phyloP scores from a whole-genome alignment of 2,329 filamentous ascomycete genomes.

The Curvularia hawaiiensis region DNA sequence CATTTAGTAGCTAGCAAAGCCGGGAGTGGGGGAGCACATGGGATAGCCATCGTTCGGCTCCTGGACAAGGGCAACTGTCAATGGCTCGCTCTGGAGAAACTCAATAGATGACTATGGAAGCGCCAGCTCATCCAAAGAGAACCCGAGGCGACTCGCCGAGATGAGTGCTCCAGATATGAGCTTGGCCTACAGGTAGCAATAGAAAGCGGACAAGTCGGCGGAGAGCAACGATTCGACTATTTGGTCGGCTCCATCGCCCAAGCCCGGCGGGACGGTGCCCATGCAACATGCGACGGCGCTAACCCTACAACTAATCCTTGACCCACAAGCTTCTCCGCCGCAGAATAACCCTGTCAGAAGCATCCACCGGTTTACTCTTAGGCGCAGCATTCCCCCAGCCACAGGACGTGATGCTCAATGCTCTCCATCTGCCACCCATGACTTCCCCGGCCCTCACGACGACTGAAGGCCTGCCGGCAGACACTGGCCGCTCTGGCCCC shows the following conservation, averaged over 20 bases:
- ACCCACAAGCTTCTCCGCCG: conserved; percentile 36
- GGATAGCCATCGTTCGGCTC: not conserved
- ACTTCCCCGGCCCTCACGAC: conserved; percentile 42
- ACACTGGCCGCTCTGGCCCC: conserved; percentile 32
- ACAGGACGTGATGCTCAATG: conserved; percentile 27
- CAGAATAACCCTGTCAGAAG: conserved; percentile 31
- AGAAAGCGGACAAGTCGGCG: conserved; percentile 37
- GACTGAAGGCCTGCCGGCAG: conserved; percentile 39
- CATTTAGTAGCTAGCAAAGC: not conserved
- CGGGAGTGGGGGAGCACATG: conserved; percentile 8
- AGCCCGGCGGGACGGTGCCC: conserved; percentile 34
- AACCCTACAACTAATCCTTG: conserved; percentile 39
- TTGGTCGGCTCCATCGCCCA: conserved; percentile 29
- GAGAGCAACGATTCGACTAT: conserved; percentile 25
- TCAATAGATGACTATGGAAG: not conserved
- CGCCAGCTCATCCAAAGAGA: not conserved
- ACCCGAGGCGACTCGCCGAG: conserved; percentile 9
- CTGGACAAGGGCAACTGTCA: not conserved
- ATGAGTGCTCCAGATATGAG: conserved; percentile 8
- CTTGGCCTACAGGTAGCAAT: conserved; percentile 19
- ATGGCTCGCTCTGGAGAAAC: not conserved
- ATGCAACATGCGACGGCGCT: conserved; percentile 29
- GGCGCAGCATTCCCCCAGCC: conserved; percentile 38
- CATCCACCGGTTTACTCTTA: conserved; percentile 39
- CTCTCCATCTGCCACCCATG: conserved; percentile 42